Base-by-base conservation (phyloP, 805 yeast species). In the Pichia sporocuriosa region DNA sequence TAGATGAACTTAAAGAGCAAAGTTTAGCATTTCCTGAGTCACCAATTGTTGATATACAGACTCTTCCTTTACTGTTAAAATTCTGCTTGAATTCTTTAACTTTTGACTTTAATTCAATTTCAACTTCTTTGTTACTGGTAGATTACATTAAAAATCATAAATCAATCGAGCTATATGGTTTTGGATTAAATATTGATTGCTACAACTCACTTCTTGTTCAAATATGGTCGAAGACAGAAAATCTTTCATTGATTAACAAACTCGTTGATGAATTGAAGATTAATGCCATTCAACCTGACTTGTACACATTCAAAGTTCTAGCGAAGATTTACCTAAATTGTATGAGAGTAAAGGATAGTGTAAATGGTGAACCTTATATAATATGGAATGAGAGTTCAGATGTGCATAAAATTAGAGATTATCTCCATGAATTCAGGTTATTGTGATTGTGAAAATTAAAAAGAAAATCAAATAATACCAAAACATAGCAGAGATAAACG, bases 231-330 rank as follows among this genome's bases (percentile, higher is more conserved):
- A 51, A 52, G 22, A 52, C 65, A 0, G 50, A 51, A 26, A 57
- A 60, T 35, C 30, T 61, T 6, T 51, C 50, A 13, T 30, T 55
- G 16, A 43, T 62, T 8, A 40, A 49, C 6, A 40, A 38, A 4
- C 26, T 62, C 11, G 44, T 58, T 20, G 57, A 57, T 21, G 66
- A 62, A 44, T 42, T 62, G 37, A 32, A 45, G 12, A 44, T 49
- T 29, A 62, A 60, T 40, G 65, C 62, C 2, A 54, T 62, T 21
- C 52, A 48, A 23, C 62, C 61, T 5, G 58, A 62, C 33, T 25
- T 57, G 10, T 40, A 48, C 11, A 60, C 65, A 2, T 58, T 49
- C 37, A 53, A 52, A 40, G 46, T 56, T 17, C 28, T 60, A 15
- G 44, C 57, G 1, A 32, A 47, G 19, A 51, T 62, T 6, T 59